These are phyloP conservation scores for Sphaerulina vaccinii DNA, from an alignment of 2,329 filamentous ascomycete genomes.

Conservation along the genomic window DNA sequence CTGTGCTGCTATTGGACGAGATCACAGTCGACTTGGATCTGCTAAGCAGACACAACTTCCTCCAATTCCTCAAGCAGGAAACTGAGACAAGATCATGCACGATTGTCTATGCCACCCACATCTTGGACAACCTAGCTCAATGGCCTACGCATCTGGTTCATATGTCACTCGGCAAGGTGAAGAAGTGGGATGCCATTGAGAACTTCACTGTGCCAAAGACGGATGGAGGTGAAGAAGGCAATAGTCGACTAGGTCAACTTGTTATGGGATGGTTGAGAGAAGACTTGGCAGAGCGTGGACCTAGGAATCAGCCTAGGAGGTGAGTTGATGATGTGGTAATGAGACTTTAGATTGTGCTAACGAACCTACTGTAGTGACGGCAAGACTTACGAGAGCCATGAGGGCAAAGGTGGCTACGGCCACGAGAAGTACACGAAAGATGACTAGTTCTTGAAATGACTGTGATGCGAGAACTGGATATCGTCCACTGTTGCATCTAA, in stretches of 20 bases:
- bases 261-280: slow-evolving; percentile 83
- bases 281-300: slow-evolving; percentile 76
- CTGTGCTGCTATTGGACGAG: slow-evolving; percentile 85
- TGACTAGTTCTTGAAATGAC: not conserved
- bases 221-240: slow-evolving; percentile 58
- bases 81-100: slow-evolving; percentile 80
- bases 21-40: slow-evolving; percentile 97
- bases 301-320: slow-evolving; percentile 61
- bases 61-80: slow-evolving; percentile 81
- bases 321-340: too few species aligned
- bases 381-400: slow-evolving; percentile 59
- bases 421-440: slow-evolving; percentile 47
- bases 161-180: slow-evolving; percentile 86
- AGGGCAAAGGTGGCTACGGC: slow-evolving; percentile 65
- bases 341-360: too few species aligned
- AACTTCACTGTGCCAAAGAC: slow-evolving; percentile 62
- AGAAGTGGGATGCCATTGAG: slow-evolving; percentile 77
- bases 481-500: too few species aligned
- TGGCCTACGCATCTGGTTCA: slow-evolving; percentile 97
- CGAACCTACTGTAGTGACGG: too few species aligned
- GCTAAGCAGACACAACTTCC: slow-evolving; percentile 77
- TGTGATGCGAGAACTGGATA: too few species aligned
- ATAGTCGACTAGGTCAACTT: slow-evolving; percentile 81
- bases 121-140: slow-evolving; percentile 86
- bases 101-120: slow-evolving; percentile 96